phyloP scores from a whole-genome alignment of 352 stramenopile genomes.

The Globisporangium paroecandrum region DNA sequence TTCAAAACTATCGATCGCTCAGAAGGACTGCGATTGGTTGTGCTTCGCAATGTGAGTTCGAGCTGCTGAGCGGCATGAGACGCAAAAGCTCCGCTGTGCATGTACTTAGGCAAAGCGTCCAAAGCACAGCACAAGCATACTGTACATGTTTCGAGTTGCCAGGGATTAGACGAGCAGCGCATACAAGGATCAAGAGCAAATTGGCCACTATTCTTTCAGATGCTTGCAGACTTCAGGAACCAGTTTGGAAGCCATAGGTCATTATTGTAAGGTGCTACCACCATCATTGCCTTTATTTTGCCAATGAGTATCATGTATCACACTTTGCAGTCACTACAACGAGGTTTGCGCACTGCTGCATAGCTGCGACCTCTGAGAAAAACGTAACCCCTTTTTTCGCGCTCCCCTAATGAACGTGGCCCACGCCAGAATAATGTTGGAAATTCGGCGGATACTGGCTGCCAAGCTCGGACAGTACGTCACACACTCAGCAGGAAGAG shows the following conservation, averaged over 20 bases:
- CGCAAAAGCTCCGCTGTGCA: too few relatives aligned
- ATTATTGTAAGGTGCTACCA: too few relatives aligned
- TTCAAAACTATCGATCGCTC: not conserved
- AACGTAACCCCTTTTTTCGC: not conserved
- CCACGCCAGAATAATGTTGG: not conserved
- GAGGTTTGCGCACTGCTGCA: not conserved
- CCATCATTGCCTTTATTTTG: not conserved
- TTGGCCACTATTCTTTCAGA: too few relatives aligned
- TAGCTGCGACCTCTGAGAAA: not conserved
- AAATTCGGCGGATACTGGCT: not conserved
- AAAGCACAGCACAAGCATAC: not conserved
- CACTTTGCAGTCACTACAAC: not conserved
- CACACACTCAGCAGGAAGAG: not conserved
- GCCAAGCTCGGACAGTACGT: not conserved
- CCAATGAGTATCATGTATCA: not conserved
- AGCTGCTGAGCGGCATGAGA: not conserved
- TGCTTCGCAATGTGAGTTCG: not conserved
- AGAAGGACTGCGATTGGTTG: not conserved
- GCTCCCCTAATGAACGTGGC: not conserved
- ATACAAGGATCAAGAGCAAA: too few relatives aligned
- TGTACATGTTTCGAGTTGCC: too few relatives aligned
- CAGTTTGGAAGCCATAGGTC: too few relatives aligned
- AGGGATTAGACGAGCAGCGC: too few relatives aligned
- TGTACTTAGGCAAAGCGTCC: not conserved
- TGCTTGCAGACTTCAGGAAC: too few relatives aligned